Base-by-base conservation (phyloP, 371 early-diverging fungal species). In the Mortierella sp. region DNA sequence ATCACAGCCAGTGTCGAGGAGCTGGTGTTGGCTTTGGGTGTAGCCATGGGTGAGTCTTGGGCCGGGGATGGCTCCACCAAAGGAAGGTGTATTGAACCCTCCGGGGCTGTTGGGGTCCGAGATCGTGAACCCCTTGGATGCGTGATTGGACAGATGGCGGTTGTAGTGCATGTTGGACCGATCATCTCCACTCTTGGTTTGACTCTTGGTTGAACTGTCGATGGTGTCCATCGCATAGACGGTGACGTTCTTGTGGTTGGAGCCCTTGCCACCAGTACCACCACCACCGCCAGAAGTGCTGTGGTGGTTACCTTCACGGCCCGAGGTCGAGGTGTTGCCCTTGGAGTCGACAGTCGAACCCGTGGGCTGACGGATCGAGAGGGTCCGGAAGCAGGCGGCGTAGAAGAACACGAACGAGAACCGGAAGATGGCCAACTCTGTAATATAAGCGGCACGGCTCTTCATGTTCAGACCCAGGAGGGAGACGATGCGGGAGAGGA, bases 341-440 rank as follows among this genome's bases (percentile, higher is more conserved):
- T 83, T 83, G 29, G 83, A 78, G 10, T 78, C 78, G 41, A 75
- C 55, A 0, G 79, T 75, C 8, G 83, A 83, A 13, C 83, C 83
- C 4, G 74, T 82, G 0, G 83, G 83, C 48, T 83, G 83, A 16
- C 83, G 78, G 41, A 83, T 78, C 19, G 83, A 78, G 19, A 83
- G 63, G 4, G 83, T 83, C 9, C 76, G 70, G 76, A 83, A 83
- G 34, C 83, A 83, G 47, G 67, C 66, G 0, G 76, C 83, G 45
- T 83, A 83, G 41, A 83, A 83, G 73, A 78, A 75, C 61, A 83
- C 22, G 64, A 83, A 83, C 6, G 83, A 83, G 58, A 83, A 75
- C 26, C 83, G 71, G 48, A 83, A 83, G 55, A 83, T 71, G 24
- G 75, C 66, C 52, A 83, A 45, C 48, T 83, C 79, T 4, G 70